Percentiles rank a stretch among this genome's conserved stretches.
Evolutionary conservation across 805 yeast species (phyloP).

Genomic region (Novakomyces olei): DNA sequence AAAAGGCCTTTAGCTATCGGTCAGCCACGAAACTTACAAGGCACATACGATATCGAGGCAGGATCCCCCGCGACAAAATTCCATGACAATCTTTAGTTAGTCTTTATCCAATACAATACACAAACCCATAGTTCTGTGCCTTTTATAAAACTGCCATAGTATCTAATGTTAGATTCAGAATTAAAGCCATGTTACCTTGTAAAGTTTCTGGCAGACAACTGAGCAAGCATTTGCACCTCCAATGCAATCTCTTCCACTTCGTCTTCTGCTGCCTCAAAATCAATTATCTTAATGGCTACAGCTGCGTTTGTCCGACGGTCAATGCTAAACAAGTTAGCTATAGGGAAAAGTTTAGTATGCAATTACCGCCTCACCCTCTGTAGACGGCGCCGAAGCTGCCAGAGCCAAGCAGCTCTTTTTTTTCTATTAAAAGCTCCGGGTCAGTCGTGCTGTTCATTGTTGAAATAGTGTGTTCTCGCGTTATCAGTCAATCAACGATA

Average conservation of each 20-base stretch:
- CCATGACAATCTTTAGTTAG: too few relatives aligned
- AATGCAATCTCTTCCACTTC: slow-evolving; percentile 48
- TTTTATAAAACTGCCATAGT: slow-evolving; percentile 48
- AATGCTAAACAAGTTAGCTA: too few relatives aligned
- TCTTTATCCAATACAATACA: too few relatives aligned
- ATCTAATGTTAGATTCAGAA: slow-evolving; percentile 38
- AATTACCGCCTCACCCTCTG: slow-evolving; percentile 25
- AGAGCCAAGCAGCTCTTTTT: slow-evolving; percentile 45
- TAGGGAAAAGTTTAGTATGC: too few relatives aligned
- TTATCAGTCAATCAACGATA: too few relatives aligned
- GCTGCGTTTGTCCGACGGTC: slow-evolving; percentile 18
- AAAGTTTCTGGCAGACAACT: slow-evolving; percentile 40
- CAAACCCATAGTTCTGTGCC: slow-evolving; percentile 53
- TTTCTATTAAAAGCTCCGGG: too few relatives aligned
- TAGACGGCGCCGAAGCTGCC: slow-evolving; percentile 82
- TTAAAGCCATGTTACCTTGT: slow-evolving; percentile 45
- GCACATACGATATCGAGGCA: too few relatives aligned
- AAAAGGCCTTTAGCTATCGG: too few relatives aligned
- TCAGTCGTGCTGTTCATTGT: too few relatives aligned
- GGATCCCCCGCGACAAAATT: too few relatives aligned
- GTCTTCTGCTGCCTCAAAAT: slow-evolving; percentile 58
- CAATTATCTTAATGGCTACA: slow-evolving; percentile 74
- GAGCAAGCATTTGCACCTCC: slow-evolving; percentile 57
- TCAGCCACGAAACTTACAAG: too few relatives aligned
- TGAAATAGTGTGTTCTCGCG: too few relatives aligned